These are phyloP conservation scores for Pezicula neosporulosa DNA, from an alignment of 2,329 filamentous ascomycete species.

Conservation along the genomic window DNA sequence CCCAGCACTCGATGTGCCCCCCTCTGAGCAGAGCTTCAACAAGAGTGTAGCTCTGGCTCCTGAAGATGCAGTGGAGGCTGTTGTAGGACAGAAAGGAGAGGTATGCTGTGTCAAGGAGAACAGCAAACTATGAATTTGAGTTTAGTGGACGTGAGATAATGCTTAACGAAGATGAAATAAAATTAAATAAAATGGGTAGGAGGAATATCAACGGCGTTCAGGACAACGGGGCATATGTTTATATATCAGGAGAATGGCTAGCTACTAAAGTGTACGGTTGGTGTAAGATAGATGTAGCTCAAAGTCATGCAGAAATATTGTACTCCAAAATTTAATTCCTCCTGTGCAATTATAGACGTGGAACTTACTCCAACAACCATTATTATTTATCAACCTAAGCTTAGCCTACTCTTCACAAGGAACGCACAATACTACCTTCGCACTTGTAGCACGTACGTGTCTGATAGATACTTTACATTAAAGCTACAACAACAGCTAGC, in stretches of 20 bases:
- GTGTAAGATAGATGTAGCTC: slow-evolving; percentile 13
- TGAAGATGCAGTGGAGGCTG: slow-evolving; percentile 13
- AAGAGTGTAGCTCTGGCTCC: slow-evolving; percentile 26
- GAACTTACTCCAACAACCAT: too few species aligned
- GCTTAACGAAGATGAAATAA: too few species aligned
- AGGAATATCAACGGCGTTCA: slow-evolving; percentile 7
- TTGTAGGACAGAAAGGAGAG: slow-evolving; percentile 13
- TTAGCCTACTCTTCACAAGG: too few species aligned
- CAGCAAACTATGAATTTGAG: slow-evolving; percentile 15
- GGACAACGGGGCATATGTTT: not conserved
- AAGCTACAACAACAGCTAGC: too few species aligned
- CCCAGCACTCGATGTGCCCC: slow-evolving; percentile 47
- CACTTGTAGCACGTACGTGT: too few species aligned
- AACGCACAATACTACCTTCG: too few species aligned
- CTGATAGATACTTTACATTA: too few species aligned
- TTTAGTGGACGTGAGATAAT: not conserved
- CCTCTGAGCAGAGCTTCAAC: slow-evolving; percentile 40
- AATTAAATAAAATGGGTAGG: not conserved
- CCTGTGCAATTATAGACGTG: not conserved
- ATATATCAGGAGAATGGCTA: slow-evolving; percentile 18
- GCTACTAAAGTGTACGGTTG: slow-evolving; percentile 5
- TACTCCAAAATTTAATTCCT: slow-evolving; percentile 10
- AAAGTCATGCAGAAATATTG: slow-evolving; percentile 24
- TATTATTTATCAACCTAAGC: too few species aligned
- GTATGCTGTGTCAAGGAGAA: slow-evolving; percentile 21